Base-by-base conservation (phyloP, 345 rosid genomes). In the Heritiera fomes region DNA sequence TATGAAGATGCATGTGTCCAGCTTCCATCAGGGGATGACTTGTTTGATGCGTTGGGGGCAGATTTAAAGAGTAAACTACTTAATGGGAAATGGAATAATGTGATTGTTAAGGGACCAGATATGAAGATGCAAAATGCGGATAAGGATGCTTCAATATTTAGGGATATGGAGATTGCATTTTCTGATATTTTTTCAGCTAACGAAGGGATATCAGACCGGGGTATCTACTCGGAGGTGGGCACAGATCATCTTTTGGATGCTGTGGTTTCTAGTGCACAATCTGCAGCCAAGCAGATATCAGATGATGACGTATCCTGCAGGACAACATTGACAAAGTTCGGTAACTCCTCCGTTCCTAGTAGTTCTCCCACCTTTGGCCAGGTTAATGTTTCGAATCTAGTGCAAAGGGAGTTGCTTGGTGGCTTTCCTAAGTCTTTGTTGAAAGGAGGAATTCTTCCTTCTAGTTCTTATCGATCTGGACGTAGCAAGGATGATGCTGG, bases 161-260 rank as follows among this genome's bases (percentile, higher is more conserved):
- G 58, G 78, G 85, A 83, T 78, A 78, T 76, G 73, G 86, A 79
- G 12, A 89, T 83, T 52, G 72, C 75, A 75, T 80, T 73, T 83
- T 80, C 88, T 15, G 87, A 77, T 64, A 70, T 85, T 60, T 83
- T 79, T 76, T 83, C 93, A 47, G 80, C 82, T 7, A 84, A 80
- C 41, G 86, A 84, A 41, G 84, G 83, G 75, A 68, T 79, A 58
- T 85, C 89, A 38, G 87, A 79, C 59, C 67, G 63, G 68, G 70
- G 83, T 73, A 50, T 83, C 50, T 80, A 82, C 77, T 77, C 86
- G 30, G 84, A 71, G 7, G 56, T 73, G 47, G 88, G 86, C 32
- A 78, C 85, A n/a, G 99, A 91, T 81, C 81, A 96, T 87, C 93
- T 96, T 79, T 81, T 96, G 85, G 99, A 96, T 82, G 99, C 99